Base-by-base conservation (phyloP, 257 asterid genomes). In the Echites panduratus region DNA sequence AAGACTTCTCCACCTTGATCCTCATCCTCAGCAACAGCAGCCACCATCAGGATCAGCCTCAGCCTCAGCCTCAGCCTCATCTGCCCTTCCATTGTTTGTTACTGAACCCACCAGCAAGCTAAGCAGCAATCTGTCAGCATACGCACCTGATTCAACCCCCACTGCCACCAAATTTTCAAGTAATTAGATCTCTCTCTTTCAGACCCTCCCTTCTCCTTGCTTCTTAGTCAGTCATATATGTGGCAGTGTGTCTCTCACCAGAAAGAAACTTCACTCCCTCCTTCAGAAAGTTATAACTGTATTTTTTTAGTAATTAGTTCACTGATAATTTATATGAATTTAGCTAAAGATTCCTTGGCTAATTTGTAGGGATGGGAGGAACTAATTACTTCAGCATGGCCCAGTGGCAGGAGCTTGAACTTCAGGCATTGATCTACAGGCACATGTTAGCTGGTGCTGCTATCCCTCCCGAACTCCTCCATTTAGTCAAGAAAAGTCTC, bases 331-430 rank as follows among this genome's bases (percentile, higher is more conserved):
- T 32, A 32, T 32, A 32, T 32, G 38, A 32, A 32, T 3, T 32
- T 32, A 32, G 38, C 38, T 32, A 32, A 32, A 32, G 3, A 1
- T 32, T 32, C 38, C 38, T 32, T 32, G 38, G 38, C 3, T 32
- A 32, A 32, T 32, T 52, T 32, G 29, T 74, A 89, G 97, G 87
- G 65, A 87, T 87, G 85, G 96, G 87, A 27, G 83, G 91, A 32
- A 32, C 2, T 32, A 32, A 32, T 82, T 87, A 83, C 75, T 91
- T 93, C 85, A 93, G 96, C 86, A 76, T 80, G 85, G 80, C 83
- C 1, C 98, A 93, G 70, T 91, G 98, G 98, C 96, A 93, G 80
- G 98, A 93, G 64, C 94, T 93, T 66, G 96, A 93, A 75, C 83
- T 93, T 8, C 97, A 93, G 82, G 96, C 96, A 32, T 74, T 89